Evolutionary conservation across 495 filamentous ascomycete species (phyloP), one percentile per base, ranked within the genome.

Genomic region (Penicillium coprophilum): DNA sequence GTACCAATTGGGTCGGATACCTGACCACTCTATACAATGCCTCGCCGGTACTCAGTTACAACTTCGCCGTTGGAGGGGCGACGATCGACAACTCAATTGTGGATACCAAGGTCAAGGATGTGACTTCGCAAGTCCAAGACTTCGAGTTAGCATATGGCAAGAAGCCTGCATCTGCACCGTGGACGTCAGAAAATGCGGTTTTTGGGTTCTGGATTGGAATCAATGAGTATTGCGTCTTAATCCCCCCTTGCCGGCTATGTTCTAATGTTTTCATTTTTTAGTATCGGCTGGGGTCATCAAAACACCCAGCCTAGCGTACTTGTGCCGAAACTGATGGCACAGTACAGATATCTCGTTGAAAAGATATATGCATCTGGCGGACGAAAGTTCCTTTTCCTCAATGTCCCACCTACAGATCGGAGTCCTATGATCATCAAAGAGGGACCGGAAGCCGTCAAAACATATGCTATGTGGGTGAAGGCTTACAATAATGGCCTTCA

Each of bases 131-230:
- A 46, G 62, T 76, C 3, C 59, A 56, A 3, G 49, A 59, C 0
- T 77, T 75, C 40, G 56, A 71, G 24, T 56, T 55, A 3, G 39
- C 52, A 11, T 74, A 73, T 48, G 55, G 61, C 50, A 46, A 39
- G n/a, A 69, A 65, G 40, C 69, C 79, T 6, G 52, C 49, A 4
- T 67, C 64, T 51, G 82, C 82, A n/a, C 75, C 80, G 4, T 92
- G 88, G 89, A 79, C 73, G 13, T 75, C 81, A 1, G 63, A 73
- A 7, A 73, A 89, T 56, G 75, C 80, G 0, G 75, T 92, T 24
- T 89, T 90, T 67, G 81, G 80, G 2, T 72, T 89, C 44, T 92
- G 85, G 80, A 86, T 92, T 48, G 88, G 89, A 27, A 85, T 94
- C 57, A 94, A 94, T 59, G 90, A 94, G 73, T 75, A 68, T 43